Evolutionary conservation across 768 basidiomycete species (phyloP), one percentile per base, ranked within the genome.

Genomic region (Leccinum longicurvipes): DNA sequence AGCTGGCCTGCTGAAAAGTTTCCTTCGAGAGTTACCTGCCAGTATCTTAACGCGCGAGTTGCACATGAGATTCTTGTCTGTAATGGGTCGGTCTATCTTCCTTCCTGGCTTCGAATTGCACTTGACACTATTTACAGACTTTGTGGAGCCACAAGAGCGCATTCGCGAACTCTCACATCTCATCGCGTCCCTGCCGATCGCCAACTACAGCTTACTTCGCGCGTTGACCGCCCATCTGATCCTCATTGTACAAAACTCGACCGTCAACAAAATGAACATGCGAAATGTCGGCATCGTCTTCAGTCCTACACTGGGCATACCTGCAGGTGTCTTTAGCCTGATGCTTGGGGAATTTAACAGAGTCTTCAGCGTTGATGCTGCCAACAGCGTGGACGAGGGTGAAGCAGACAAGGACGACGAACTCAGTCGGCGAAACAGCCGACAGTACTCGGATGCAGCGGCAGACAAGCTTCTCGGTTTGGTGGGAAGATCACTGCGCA

Each of bases 211-310:
- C 55, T 79, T 98, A 19, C 84, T 98, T 56, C 89, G 96, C 34
- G 95, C 96, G 15, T 79, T 99, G 54, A 95, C 89, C 2, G 93
- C 95, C 24, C 96, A 99, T 72, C 79, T 99, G 58, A 97, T 98
- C 62, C 79, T 94, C 44, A 90, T 99, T 63, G 93, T 98, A 45
- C 88, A 93, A 72, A 94, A 98, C 68, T 83, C 93, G 17, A 64
- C 80, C 42, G 75, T 89, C 56, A 97, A 97, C 84, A 98, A 95
- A 78, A 99, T 99, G 97, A 95, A 90, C 41, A 87, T 98, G 84
- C 86, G 96, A 46, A 99, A 99, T 69, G 93, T 99, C 25, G 95
- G 96, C 17, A 98, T 99, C 57, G 96, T 98, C 23, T 98, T 98
- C 75, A 95, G 93, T 61, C 97, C 97, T 2, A 98, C 97, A 0